Percentiles rank a stretch among this genome's conserved stretches.
Evolutionary conservation across 2,329 filamentous ascomycete genomes (phyloP).

Genomic region (Dothiorella sarmentorum): DNA sequence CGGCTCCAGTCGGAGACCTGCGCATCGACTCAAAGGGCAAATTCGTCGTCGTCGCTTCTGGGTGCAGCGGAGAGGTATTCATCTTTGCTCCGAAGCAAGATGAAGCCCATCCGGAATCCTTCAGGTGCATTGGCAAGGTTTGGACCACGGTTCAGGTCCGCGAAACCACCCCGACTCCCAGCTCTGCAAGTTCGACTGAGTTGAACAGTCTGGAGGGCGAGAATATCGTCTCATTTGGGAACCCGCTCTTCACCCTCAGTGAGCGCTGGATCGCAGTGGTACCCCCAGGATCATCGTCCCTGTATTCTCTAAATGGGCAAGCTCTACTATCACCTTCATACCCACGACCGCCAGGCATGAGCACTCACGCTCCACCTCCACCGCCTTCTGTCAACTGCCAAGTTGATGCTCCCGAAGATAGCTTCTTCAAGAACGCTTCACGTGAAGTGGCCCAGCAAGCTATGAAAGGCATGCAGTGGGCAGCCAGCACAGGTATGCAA

Average conservation of each 20-base stretch:
- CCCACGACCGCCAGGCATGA: constrained; percentile 54
- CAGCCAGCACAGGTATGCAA: constrained; percentile 72
- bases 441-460: constrained; percentile 76
- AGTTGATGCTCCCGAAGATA: constrained; percentile 70
- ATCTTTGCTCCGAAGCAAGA: constrained; percentile 51
- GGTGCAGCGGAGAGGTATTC: constrained; percentile 82
- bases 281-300: constrained; percentile 67
- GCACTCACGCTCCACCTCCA: constrained; percentile 64
- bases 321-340: constrained; percentile 51
- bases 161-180: constrained; percentile 33
- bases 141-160: constrained; percentile 78
- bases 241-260: constrained; percentile 65
- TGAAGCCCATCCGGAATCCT: constrained; percentile 31
- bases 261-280: constrained; percentile 76
- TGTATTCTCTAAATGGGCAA: constrained; percentile 66
- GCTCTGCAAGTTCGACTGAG: constrained; percentile 36
- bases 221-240: constrained; percentile 45
- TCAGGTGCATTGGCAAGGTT: constrained; percentile 76
- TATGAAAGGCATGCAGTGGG: constrained; percentile 71
- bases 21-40: constrained; percentile 69
- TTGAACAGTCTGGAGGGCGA: constrained; percentile 32
- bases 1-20: constrained; percentile 68
- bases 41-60: constrained; percentile 72
- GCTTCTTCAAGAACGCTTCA: constrained; percentile 71
- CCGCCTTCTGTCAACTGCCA: constrained; percentile 64